Base-by-base conservation (phyloP, 1,284 basidiomycete species). In the Lignosus rhinocerotis region DNA sequence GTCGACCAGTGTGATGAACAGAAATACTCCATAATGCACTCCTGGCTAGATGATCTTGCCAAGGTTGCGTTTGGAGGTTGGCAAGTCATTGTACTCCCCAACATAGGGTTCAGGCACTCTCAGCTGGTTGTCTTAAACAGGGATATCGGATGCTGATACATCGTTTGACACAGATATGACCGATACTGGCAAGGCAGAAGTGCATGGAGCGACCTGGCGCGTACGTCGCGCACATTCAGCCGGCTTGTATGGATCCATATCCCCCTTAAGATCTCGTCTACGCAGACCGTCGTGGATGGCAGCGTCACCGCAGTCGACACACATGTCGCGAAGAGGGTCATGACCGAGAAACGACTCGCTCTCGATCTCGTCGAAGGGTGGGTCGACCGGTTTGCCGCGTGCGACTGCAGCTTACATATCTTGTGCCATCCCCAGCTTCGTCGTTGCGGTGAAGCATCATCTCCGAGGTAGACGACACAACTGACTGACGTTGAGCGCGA, bases 241-340 rank as follows among this genome's bases (percentile, higher is more conserved):
- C 78, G 86, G 12, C 73, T 87, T 16, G 75, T 86, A 19, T 87
- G 85, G 86, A 82, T 85, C 61, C 85, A 88, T 61, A 76, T 84
- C 10, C 86, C 87, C 3, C 77, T 78, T 5, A 73, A 77, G 39
- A 59, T 82, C 1, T n/a, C 41, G 2, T 56, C 56, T 2, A 30
- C 44, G 9, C 47, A 53, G 7, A 12, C 41, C 2, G 48, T 51
- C 25, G 16, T 50, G 4, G 51, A 46, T 21, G 56, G 53, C 1
- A 43, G 38, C 7, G 67, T 72, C 0, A 69, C 70, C 0, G 78
- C 78, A 60, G 69, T 79, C n/a, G 65, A 67, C 57, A 43, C 61
- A 25, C 63, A 77, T 19, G 82, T 86, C 58, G 64, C 81, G 51
- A 70, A 70, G 33, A 76, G 79, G 49, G 75, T 81, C 9, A 86